These are phyloP conservation scores for Adansonia digitata DNA, from an alignment of 345 rosid species.

Conservation along the genomic window DNA sequence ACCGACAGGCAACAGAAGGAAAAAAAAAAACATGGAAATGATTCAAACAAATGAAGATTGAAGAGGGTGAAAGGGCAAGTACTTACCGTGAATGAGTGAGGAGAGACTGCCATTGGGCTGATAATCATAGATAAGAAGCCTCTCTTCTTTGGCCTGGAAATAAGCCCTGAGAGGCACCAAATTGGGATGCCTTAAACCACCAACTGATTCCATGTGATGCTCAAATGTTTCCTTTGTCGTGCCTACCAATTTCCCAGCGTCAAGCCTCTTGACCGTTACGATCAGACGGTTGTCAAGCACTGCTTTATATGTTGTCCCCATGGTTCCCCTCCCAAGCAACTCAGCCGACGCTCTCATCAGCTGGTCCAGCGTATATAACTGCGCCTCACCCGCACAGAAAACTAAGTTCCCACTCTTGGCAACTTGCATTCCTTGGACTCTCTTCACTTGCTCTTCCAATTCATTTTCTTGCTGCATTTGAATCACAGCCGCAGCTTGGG, in stretches of 20 bases:
- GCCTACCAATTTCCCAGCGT: constrained; percentile 51
- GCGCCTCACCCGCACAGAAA: too few relatives aligned
- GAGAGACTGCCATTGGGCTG: constrained; percentile 89
- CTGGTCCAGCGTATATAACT: too few relatives aligned
- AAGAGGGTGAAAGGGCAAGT: too few relatives aligned
- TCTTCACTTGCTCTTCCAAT: constrained; percentile 74
- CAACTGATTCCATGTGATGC: constrained; percentile 91
- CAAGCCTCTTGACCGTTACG: constrained; percentile 74
- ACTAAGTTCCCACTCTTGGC: constrained; percentile 77
- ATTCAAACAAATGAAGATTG: background rate
- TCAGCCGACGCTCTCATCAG: constrained; percentile 91
- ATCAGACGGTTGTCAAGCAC: constrained; percentile 71
- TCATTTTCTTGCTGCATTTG: constrained; percentile 68
- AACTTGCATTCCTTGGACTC: constrained; percentile 49
- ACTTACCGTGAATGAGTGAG: constrained; percentile 75
- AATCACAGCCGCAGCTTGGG: constrained; percentile 49
- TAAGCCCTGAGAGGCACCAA: constrained; percentile 84
- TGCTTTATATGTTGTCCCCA: constrained; percentile 82
- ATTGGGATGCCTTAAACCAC: constrained; percentile 85
- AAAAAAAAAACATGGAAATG: background rate
- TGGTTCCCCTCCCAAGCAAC: constrained; percentile 67
- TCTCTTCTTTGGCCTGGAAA: too few relatives aligned
- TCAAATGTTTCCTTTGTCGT: constrained; percentile 54
- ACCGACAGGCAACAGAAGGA: too few relatives aligned
- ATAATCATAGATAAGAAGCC: constrained; percentile 75